Base-by-base conservation (phyloP, 345 rosid species). In the Aquilaria malaccensis region DNA sequence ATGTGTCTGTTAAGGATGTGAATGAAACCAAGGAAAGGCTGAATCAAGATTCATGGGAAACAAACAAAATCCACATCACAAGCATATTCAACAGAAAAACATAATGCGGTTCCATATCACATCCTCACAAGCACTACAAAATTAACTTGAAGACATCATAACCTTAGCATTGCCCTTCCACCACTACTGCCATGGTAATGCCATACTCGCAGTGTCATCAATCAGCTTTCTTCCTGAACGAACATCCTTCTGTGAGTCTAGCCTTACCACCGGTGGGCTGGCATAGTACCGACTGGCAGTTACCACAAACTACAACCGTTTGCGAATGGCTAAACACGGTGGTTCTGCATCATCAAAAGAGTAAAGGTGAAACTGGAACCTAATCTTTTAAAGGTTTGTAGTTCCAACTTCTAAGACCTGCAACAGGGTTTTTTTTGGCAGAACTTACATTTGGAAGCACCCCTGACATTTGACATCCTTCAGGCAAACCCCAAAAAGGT, bases 301-400 rank as follows among this genome's bases (percentile, higher is more conserved):
- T 83, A 7, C 76, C 83, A 29, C 87, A 83, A 33, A 80, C 68
- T 67, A 80, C 87, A 9, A 80, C 87, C 0, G 85, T 77, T 68
- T 83, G 85, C 9, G 87, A 83, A 75, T 83, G 87, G 62, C 87
- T 83, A 54, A 83, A 83, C 55, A 83, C 81, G 0, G 87, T 80
- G 10, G 83, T 80, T 48, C 87, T 83, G 68, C 74, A 69, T 31
- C 14, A 45, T 37, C 11, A 37, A 33, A 51, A n/a, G 32, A 55
- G 37, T 10, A 37, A 33, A 33, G 37, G 51, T 33, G 41, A 14
- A 33, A 31, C 37, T 29, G 51, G 43, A 33, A 50, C 37, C 6
- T 43, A 58, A 22, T 22, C 22, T 22, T 22, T 22, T 22, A 22
- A 22, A 22, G 0, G 22, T 22, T 22, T 22, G 22, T 22, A 22